Base-by-base conservation (phyloP, 2,329 filamentous ascomycete species). In the Phymatotrichopsis omnivora region DNA sequence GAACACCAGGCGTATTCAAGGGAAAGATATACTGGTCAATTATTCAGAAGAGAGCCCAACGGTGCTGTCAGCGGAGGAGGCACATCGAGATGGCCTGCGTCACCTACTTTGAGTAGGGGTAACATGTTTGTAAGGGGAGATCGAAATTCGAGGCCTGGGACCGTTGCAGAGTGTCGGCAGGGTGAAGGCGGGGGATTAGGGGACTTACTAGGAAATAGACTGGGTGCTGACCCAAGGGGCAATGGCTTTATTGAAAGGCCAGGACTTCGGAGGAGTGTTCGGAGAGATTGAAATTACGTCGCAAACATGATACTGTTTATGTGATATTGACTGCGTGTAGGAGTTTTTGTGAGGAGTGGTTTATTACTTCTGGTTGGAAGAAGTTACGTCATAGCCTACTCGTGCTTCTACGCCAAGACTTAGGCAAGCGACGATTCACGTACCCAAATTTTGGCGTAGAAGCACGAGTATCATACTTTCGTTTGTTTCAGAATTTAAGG, bases 181-280 rank as follows among this genome's bases (percentile, higher is more conserved):
- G 24, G 41, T 24, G 20, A 17, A 5, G 23, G 20, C 14, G 17
- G 35, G 28, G 38, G 14, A 27, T 22, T 41, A 22, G 23, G 25
- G 14, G 29, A 34, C 20, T 8, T 30, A 22, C 33, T 51, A 20
- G 34, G 27, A 22, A 23, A 23, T 19, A 20, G 39, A 10, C 2
- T 25, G 24, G n/a, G 14, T 14, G 30, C 14, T 20, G 27, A 27
- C 23, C 12, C 14, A 7, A 23, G 32, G 8, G 22, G n/a, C n/a
- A n/a, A 11, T 25, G 31, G 49, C 17, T 30, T 42, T 33, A 14
- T 40, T 11, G 45, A 53, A 27, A 53, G 51, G 19, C 45, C 49
- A 19, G 49, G 51, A 29, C 28, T 52, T 17, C 49, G 51, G 31
- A 51, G 49, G 32, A 37, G 22, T 33, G 44, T 53, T 24, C 45